Evolutionary conservation across 225 moss, liverwort and hornwort species (phyloP).

Genomic region (Lunularia cruciata): DNA sequence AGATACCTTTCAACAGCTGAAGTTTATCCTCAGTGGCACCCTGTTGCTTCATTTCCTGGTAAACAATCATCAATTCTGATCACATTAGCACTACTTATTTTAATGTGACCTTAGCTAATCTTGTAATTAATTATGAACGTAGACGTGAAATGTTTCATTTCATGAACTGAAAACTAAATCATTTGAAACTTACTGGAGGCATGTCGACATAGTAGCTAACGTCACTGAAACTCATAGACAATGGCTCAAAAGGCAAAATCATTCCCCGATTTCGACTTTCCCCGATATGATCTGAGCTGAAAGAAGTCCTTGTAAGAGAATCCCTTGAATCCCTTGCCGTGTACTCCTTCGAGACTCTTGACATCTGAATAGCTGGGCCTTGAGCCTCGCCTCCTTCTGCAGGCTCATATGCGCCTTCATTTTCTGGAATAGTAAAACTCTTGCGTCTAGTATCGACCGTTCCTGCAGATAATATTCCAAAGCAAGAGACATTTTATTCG

Average conservation of each 20-base stretch:
- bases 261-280: conserved; percentile 54
- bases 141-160: no score
- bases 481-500: not conserved
- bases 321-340: conserved; percentile 11
- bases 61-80: not conserved
- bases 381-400: not conserved
- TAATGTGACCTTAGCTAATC: no score
- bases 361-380: not conserved
- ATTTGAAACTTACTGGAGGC: conserved; percentile 42
- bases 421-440: conserved; percentile 10
- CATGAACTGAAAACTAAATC: no score
- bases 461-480: conserved; percentile 11
- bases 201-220: conserved; percentile 71
- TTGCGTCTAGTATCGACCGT: not conserved
- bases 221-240: conserved; percentile 71
- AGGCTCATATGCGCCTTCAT: not conserved
- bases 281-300: conserved; percentile 12
- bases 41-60: conserved; percentile 44
- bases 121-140: no score
- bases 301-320: no score
- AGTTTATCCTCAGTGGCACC: conserved; percentile 33
- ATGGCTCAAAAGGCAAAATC: conserved; percentile 81
- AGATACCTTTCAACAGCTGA: conserved; percentile 26
- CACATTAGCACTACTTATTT: no score
- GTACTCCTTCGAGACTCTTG: not conserved